Evolutionary conservation across 768 basidiomycete genomes (phyloP).

Genomic region (Amanita fuliginea): DNA sequence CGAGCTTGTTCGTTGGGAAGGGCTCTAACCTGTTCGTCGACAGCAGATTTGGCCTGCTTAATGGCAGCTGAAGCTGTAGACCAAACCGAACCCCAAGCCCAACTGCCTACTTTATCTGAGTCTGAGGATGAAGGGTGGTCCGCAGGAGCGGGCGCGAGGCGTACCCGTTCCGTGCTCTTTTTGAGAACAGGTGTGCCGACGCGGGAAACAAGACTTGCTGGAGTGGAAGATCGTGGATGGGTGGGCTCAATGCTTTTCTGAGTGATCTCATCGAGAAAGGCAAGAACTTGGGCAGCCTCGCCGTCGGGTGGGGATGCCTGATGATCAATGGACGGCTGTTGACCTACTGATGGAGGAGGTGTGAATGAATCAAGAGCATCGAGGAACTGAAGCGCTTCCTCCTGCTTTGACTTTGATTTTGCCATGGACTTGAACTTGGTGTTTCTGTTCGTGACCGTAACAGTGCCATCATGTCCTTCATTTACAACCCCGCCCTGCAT

Average conservation of each 20-base stretch:
- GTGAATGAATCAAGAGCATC: slow-evolving; percentile 87
- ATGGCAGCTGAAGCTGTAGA: slow-evolving; percentile 75
- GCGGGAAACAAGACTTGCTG: slow-evolving; percentile 29
- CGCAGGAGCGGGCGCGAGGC: slow-evolving; percentile 11
- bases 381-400: slow-evolving; percentile 87
- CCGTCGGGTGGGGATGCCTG: slow-evolving; percentile 28
- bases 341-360: slow-evolving; percentile 16
- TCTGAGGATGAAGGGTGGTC: not conserved
- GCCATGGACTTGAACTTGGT: slow-evolving; percentile 21
- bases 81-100: slow-evolving; percentile 92
- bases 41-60: slow-evolving; percentile 77
- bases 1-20: slow-evolving; percentile 78
- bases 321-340: slow-evolving; percentile 9
- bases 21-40: slow-evolving; percentile 89
- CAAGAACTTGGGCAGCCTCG: slow-evolving; percentile 72
- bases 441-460: not conserved
- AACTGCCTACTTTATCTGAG: slow-evolving; percentile 24
- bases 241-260: slow-evolving; percentile 81
- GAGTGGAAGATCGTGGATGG: slow-evolving; percentile 31
- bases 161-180: slow-evolving; percentile 71
- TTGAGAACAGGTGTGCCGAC: slow-evolving; percentile 61
- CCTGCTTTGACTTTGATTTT: slow-evolving; percentile 65
- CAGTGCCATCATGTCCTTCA: slow-evolving; percentile 13
- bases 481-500: slow-evolving; percentile 68
- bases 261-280: slow-evolving; percentile 91